Base-by-base conservation (phyloP, 306 rosid species). In the Psophocarpus tetragonolobus region DNA sequence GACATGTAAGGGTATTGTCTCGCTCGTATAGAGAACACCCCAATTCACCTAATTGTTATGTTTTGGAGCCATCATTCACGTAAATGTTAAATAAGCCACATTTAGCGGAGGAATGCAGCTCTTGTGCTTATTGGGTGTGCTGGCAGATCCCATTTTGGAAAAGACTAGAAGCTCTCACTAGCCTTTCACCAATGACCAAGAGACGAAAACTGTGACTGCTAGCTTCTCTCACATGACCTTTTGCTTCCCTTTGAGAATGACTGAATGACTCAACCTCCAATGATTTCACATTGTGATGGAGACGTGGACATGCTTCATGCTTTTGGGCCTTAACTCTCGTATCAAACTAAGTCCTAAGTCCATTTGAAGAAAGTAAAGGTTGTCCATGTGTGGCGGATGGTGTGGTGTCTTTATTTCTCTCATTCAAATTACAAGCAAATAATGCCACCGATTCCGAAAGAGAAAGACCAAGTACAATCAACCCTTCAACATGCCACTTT, bases 331-430 rank as follows among this genome's bases (percentile, higher is more conserved):
- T 58, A 54, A 45, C 68, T 58, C 58, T 47, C 57, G 42, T 18
- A 67, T 60, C 15, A 15, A 1, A n/a, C n/a, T n/a, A n/a, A n/a
- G n/a, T n/a, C n/a, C 3, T 64, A 18, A 18, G 50, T 10, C 12
- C 6, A 68, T 9, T 73, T 60, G 77, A 60, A 38, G 65, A 75
- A 68, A 71, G 30, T 41, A 58, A 38, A 63, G 66, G 68, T 5
- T 56, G 58, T 68, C 84, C 86, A 84, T 74, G 87, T 71, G 84
- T 79, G 48, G 17, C 15, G 74, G 69, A 17, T 7, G 75, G 66
- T 50, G 54, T 10, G 36, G 14, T 50, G 62, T 63, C 45, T 24
- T 71, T 45, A 42, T 45, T 66, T 62, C 73, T 23, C 51, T 66
- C 60, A 68, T 38, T 32, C 62, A 20, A 44, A 38, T 21, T 21